phyloP scores from a whole-genome alignment of 257 asterid genomes.

The Henckelia pumila region DNA sequence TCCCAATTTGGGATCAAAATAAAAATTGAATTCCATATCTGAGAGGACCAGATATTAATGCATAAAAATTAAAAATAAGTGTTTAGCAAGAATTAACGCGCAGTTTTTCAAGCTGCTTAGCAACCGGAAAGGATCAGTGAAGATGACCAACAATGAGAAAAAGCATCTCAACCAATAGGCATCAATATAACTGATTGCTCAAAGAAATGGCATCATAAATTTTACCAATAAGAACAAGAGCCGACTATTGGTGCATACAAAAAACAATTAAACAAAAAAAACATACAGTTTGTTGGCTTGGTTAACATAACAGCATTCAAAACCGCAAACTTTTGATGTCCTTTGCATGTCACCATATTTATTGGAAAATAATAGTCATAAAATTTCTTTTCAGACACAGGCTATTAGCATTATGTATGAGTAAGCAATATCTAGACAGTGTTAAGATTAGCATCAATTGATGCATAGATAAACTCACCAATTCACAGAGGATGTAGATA shows the following conservation, averaged over 20 bases:
- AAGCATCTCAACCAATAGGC: constrained; percentile 7
- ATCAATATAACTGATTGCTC: constrained; percentile 6
- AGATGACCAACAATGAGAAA: constrained; percentile 8
- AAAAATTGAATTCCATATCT: no score
- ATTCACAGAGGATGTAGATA: constrained; percentile 68
- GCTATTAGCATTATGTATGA: constrained; percentile 12
- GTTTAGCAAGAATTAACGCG: not conserved
- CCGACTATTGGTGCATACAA: not conserved
- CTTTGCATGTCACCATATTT: constrained; percentile 18
- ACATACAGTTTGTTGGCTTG: not conserved
- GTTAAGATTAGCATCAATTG: constrained; percentile 11
- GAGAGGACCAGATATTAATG: not conserved
- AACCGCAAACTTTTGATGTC: not conserved
- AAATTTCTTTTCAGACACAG: no score
- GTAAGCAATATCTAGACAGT: not conserved
- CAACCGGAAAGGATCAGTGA: not conserved
- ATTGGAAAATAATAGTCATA: not conserved
- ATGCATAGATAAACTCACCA: constrained; percentile 51
- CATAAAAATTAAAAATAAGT: no score
- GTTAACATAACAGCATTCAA: constrained; percentile 7
- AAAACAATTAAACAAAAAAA: not conserved
- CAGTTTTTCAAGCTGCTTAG: not conserved
- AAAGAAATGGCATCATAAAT: not conserved
- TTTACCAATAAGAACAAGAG: no score
- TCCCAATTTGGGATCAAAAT: no score